Evolutionary conservation across 2,329 filamentous ascomycete genomes (phyloP).

Genomic region (Colletotrichum sp.): DNA sequence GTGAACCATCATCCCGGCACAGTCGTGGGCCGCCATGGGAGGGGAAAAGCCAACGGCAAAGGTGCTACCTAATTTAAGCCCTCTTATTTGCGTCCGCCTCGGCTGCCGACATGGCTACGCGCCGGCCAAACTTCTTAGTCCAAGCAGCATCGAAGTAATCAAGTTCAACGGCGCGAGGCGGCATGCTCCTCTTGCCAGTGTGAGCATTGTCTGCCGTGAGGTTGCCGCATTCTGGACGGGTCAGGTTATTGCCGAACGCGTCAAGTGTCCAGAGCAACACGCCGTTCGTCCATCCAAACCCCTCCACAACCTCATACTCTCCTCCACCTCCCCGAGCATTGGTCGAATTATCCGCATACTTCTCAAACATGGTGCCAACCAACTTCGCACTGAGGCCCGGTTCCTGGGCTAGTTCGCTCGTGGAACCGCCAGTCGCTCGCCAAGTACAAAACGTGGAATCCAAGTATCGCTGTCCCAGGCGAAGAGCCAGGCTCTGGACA

Average conservation of each 20-base stretch:
- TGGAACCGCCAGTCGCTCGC: slow-evolving; percentile 70
- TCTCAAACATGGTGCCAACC: slow-evolving; percentile 72
- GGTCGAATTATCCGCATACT: slow-evolving; percentile 65
- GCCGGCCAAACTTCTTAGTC: slow-evolving; percentile 51
- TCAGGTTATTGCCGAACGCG: slow-evolving; percentile 60
- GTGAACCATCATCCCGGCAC: background rate
- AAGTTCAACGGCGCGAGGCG: slow-evolving; percentile 49
- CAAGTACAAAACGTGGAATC: slow-evolving; percentile 74
- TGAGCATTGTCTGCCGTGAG: slow-evolving; percentile 45
- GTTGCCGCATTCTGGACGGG: slow-evolving; percentile 60
- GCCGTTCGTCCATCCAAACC: slow-evolving; percentile 75
- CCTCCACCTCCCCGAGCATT: slow-evolving; percentile 68
- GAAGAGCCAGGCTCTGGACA: slow-evolving; percentile 60
- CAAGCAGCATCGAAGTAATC: slow-evolving; percentile 49
- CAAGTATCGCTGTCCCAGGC: slow-evolving; percentile 68
- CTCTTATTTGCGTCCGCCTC: background rate
- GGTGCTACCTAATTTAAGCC: background rate
- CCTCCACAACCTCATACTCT: slow-evolving; percentile 73
- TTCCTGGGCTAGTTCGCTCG: slow-evolving; percentile 55
- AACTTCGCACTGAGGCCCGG: slow-evolving; percentile 45
- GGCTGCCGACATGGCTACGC: background rate
- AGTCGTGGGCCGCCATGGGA: background rate
- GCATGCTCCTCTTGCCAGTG: slow-evolving; percentile 30
- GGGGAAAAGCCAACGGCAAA: background rate
- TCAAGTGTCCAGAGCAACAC: slow-evolving; percentile 71